These are phyloP conservation scores for Podaxis sp. DNA, from an alignment of 768 basidiomycete genomes.

Conservation along the genomic window DNA sequence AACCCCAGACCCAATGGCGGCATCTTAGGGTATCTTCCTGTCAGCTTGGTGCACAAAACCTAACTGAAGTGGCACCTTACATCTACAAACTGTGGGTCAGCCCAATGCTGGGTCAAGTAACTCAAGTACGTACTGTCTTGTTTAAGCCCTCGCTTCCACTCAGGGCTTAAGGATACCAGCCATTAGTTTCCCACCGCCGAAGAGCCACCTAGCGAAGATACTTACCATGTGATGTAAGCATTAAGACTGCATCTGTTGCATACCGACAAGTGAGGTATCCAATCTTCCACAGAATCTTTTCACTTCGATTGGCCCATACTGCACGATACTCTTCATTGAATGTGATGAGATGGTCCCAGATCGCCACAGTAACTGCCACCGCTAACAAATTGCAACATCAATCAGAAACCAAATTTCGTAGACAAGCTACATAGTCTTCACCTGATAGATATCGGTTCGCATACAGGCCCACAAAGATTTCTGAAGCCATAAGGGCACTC, in stretches of 20 bases:
- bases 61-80: neutral
- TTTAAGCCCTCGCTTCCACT: neutral
- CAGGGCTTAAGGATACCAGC: neutral
- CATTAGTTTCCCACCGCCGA: neutral
- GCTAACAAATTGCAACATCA: neutral
- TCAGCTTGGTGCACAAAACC: neutral
- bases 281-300: neutral
- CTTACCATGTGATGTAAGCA: constrained; percentile 7
- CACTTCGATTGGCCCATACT: neutral
- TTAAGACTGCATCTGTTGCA: neutral
- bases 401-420: too few relatives aligned
- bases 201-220: neutral
- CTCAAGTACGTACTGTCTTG: neutral
- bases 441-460: neutral
- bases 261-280: constrained; percentile 2
- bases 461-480: neutral
- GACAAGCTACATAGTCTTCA: neutral
- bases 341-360: constrained; percentile 12
- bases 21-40: neutral
- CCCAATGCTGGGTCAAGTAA: neutral
- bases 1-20: constrained; percentile 2
- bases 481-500: too few relatives aligned
- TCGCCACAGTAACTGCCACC: neutral
- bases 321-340: constrained; percentile 7
- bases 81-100: neutral